Evolutionary conservation across 176 grass and related monocot species (phyloP).

Genomic region (Thalia dealbata): DNA sequence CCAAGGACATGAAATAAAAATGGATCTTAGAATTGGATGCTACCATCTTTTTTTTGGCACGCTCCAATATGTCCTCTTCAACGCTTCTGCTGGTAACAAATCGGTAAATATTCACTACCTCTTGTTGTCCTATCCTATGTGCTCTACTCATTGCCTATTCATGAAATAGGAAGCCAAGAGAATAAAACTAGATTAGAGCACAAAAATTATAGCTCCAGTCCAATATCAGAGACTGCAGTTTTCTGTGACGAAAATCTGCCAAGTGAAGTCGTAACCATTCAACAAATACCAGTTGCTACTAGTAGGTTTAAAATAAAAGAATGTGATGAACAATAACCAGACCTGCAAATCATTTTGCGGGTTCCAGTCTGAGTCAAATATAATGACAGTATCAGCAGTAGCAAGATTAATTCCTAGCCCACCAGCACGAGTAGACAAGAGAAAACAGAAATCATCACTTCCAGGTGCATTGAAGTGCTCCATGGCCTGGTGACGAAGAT

Average conservation of each 20-base stretch:
- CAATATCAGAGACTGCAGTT: background rate
- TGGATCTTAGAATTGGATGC: background rate
- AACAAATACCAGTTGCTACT: too few relatives aligned
- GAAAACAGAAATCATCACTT: slow-evolving; percentile 98
- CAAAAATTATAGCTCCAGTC: background rate
- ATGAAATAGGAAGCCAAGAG: slow-evolving; percentile 1
- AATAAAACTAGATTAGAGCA: background rate
- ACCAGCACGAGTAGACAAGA: slow-evolving; percentile 93
- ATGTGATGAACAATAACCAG: background rate
- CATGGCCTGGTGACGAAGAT: slow-evolving; percentile 98
- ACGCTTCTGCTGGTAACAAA: slow-evolving; percentile 98
- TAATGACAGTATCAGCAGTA: slow-evolving; percentile 96
- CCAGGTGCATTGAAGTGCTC: slow-evolving; percentile 98
- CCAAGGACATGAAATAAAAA: background rate
- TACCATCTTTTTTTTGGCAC: slow-evolving; percentile 97
- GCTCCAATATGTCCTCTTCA: slow-evolving; percentile 98
- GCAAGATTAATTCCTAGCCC: slow-evolving; percentile 99
- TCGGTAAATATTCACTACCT: slow-evolving; percentile 95
- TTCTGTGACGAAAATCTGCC: background rate
- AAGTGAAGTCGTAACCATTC: background rate
- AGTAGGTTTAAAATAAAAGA: background rate
- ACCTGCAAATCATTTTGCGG: slow-evolving; percentile 99
- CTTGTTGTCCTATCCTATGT: slow-evolving; percentile 97
- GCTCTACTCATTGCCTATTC: slow-evolving; percentile 97
- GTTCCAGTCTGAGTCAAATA: slow-evolving; percentile 99